Evolutionary conservation across 1,139 yeast species (phyloP), one percentile per base, ranked within the genome.

Genomic region (Waltiozyma sp.): DNA sequence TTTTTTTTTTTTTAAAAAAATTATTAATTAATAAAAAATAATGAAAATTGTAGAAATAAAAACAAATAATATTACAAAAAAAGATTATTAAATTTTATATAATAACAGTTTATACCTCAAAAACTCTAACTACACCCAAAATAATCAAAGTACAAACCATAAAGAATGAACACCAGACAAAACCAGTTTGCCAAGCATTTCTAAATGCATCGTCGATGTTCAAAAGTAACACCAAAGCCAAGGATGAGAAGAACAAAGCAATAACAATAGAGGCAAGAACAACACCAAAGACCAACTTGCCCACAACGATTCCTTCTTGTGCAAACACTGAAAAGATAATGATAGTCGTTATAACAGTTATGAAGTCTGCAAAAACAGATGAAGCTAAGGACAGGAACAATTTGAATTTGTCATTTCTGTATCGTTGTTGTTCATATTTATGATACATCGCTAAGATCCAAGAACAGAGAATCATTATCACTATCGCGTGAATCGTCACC

Each of bases 331-430:
- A 50, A 2, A 45, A 34, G 0, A 52, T 47, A 11, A 51, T 47
- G 15, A 52, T 52, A 9, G 50, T 23, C 2, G 56, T 48, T 4
- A 54, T 41, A 2, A 55, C 42, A 9, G 54, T 49, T 5, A 54
- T 37, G 11, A 53, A 39, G 2, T 53, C 40, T 2, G 54, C 45
- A 5, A 52, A 16, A 15, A 45, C 35, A 6, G 57, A 45, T 2
- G 49, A 43, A 2, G 51, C 28, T 8, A 54, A 16, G 1, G 55
- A 49, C 28, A 54, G 34, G n/a, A 52, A 49, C 2, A 50, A 40
- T 19, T 49, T 28, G 38, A 54, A 47, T 14, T 45, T 40, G 37
- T 49, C 52, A 43, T 51, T 51, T 2, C 45, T 46, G 9, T 36
- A 35, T 26, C 40, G 48, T 5, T 40, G n/a, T 6, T 43, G 42